A percentile compares a stretch with the other conserved stretches of the same genome.
Evolutionary conservation across 768 basidiomycete genomes (phyloP).

Genomic region (Lentinula guzmanii): DNA sequence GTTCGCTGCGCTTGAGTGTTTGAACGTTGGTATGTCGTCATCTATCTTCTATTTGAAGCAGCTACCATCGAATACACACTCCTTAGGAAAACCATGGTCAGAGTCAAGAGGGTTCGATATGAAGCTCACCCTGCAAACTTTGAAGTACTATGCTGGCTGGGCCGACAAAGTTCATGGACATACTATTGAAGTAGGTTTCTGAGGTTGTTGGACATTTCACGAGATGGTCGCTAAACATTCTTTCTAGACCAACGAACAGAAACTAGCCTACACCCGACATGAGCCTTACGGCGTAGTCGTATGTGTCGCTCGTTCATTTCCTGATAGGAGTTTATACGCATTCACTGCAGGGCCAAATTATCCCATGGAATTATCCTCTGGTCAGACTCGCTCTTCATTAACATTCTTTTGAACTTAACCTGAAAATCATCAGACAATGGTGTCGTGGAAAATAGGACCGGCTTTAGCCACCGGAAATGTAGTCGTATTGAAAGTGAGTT

Average conservation of each 20-base stretch:
- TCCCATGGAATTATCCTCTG: constrained; percentile 50
- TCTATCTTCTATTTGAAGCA: neutral
- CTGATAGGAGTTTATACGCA: neutral
- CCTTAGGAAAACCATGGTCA: constrained; percentile 21
- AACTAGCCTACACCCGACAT: constrained; percentile 54
- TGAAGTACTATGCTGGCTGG: constrained; percentile 73
- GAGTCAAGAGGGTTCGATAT: constrained; percentile 17
- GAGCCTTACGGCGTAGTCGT: constrained; percentile 53
- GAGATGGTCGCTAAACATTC: neutral
- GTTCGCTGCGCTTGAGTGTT: constrained; percentile 44
- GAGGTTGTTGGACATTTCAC: neutral
- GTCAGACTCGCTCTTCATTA: constrained; percentile 5
- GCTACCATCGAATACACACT: neutral
- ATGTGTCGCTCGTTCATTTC: constrained; percentile 4
- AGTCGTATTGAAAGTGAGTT: constrained; percentile 38
- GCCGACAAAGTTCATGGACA: constrained; percentile 68
- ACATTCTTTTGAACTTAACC: constrained; percentile 15
- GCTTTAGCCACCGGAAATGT: constrained; percentile 60
- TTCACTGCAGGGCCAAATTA: constrained; percentile 34
- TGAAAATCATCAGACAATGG: constrained; percentile 32
- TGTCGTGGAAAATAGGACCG: constrained; percentile 57
- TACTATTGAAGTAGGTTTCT: constrained; percentile 36
- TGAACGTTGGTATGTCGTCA: constrained; percentile 32
- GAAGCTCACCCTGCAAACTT: constrained; percentile 23
- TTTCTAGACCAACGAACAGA: constrained; percentile 26